phyloP scores from a whole-genome alignment of 306 rosid genomes.

The Dryas drummondii region DNA sequence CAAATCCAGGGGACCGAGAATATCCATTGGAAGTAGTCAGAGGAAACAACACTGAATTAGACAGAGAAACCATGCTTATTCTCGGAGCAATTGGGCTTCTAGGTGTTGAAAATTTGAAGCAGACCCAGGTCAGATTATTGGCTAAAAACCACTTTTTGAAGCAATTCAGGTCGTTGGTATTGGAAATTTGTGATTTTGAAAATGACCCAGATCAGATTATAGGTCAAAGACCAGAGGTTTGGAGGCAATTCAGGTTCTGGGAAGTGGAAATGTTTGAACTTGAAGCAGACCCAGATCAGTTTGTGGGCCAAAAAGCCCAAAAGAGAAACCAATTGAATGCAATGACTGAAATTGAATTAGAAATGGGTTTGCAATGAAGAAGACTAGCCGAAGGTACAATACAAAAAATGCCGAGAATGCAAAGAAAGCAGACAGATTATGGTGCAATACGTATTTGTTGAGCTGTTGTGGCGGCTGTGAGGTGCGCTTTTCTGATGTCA shows the following conservation, averaged over 20 bases:
- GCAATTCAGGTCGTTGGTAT: slow-evolving; percentile 11
- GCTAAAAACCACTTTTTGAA: slow-evolving; percentile 1
- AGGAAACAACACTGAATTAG: slow-evolving; percentile 45
- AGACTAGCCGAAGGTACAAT: no score
- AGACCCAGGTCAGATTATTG: slow-evolving; percentile 8
- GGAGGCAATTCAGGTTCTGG: slow-evolving; percentile 11
- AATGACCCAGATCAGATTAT: slow-evolving; percentile 7
- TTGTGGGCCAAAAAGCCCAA: neutral
- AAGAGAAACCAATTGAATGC: neutral
- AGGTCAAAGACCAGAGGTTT: neutral
- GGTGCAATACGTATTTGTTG: neutral
- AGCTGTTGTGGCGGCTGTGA: neutral
- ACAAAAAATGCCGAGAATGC: no score
- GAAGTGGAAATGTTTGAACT: neutral
- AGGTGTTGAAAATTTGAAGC: slow-evolving; percentile 15
- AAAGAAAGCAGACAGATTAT: neutral
- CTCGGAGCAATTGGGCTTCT: slow-evolving; percentile 15
- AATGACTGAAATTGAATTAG: neutral
- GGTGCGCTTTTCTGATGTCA: neutral
- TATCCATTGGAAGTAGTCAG: slow-evolving; percentile 35
- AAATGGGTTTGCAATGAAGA: no score
- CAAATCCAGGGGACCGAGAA: slow-evolving; percentile 37
- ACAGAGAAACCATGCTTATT: slow-evolving; percentile 55
- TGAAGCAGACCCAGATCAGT: neutral
- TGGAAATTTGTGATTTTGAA: slow-evolving; percentile 7